Evolutionary conservation across 192 early-diverging fungal species (phyloP).

Genomic region (Piromyces sp.): DNA sequence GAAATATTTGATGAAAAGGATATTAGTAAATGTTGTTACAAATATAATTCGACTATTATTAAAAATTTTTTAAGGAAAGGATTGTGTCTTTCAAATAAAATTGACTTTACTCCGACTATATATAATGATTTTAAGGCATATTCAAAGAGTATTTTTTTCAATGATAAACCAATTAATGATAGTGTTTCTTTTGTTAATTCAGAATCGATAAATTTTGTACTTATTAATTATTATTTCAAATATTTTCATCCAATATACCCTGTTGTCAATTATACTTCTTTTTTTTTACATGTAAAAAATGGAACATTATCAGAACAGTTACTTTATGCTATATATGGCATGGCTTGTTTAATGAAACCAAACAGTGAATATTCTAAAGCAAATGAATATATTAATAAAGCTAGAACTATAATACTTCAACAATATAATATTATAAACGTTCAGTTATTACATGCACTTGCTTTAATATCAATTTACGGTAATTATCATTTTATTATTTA

Average conservation of each 20-base stretch:
- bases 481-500: too few relatives aligned
- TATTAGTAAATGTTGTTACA: too few relatives aligned
- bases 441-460: background rate
- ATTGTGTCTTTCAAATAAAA: background rate
- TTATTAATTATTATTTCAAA: background rate
- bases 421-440: background rate
- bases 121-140: background rate
- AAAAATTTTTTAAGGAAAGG: background rate
- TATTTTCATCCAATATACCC: background rate
- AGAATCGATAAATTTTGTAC: background rate
- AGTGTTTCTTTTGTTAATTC: background rate
- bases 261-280: background rate
- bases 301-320: background rate
- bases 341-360: background rate
- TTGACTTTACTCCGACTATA: background rate
- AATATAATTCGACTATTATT: background rate
- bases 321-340: background rate
- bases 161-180: background rate
- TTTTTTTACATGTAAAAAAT: background rate
- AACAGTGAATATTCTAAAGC: background rate
- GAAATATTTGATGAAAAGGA: too few relatives aligned
- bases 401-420: background rate
- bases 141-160: background rate
- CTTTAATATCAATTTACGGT: background rate
- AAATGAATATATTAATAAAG: background rate